Evolutionary conservation across 257 asterid genomes (phyloP).

Genomic region (Jaltomata sinuosa): DNA sequence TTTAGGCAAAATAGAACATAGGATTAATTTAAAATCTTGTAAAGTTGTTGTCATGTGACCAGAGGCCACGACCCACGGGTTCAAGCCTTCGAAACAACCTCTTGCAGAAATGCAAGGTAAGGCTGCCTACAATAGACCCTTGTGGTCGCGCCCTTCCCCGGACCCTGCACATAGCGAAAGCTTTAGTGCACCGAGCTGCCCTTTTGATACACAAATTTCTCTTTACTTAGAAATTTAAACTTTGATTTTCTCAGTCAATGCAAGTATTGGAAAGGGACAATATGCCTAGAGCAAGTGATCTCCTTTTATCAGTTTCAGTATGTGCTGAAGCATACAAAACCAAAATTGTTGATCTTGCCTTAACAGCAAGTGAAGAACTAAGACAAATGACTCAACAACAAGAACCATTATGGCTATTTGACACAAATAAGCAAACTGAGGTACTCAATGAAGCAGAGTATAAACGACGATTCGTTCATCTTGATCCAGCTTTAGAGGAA

Average conservation of each 20-base stretch:
- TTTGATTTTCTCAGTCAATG: neutral
- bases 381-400: slow-evolving; percentile 23
- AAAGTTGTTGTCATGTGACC: no score
- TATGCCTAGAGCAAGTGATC: slow-evolving; percentile 32
- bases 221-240: neutral
- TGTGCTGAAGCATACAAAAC: slow-evolving; percentile 19
- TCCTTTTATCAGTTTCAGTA: slow-evolving; percentile 42
- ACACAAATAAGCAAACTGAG: slow-evolving; percentile 17
- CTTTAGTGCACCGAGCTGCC: no score
- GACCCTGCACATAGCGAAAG: no score
- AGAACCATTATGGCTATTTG: slow-evolving; percentile 36
- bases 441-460: slow-evolving; percentile 34
- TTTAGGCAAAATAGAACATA: neutral
- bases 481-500: slow-evolving; percentile 39
- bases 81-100: no score
- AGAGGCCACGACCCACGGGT: no score
- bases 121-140: no score
- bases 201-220: neutral
- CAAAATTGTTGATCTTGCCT: slow-evolving; percentile 26
- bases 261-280: neutral
- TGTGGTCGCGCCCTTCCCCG: no score
- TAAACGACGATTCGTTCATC: slow-evolving; percentile 22
- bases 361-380: slow-evolving; percentile 39
- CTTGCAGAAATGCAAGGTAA: no score
- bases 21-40: neutral